A percentile compares a stretch with the other conserved stretches of the same genome.
phyloP scores from a whole-genome alignment of 345 rosid genomes.

The Brassica cretica region DNA sequence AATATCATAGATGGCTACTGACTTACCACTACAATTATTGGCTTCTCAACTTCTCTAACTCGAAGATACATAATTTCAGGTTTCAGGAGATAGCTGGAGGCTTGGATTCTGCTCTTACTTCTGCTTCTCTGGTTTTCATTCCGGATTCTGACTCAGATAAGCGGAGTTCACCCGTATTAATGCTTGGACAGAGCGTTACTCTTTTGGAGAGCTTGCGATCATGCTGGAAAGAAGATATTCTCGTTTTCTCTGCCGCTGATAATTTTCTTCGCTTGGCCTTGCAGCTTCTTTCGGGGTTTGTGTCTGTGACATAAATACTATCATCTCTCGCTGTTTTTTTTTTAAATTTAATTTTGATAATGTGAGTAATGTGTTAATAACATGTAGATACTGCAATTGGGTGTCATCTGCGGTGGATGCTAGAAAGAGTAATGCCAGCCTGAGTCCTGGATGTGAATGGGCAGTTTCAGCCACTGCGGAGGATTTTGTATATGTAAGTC shows the following conservation, averaged over 20 bases:
- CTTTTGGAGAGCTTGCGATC: constrained; percentile 82
- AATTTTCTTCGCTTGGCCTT: constrained; percentile 93
- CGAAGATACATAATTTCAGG: constrained; percentile 45
- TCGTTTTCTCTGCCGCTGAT: constrained; percentile 82
- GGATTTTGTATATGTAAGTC: constrained; percentile 79
- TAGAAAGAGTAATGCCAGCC: constrained; percentile 51
- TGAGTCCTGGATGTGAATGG: constrained; percentile 83
- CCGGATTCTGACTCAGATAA: constrained; percentile 52
- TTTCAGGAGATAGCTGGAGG: constrained; percentile 97
- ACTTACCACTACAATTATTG: background rate
- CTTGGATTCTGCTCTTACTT: constrained; percentile 72
- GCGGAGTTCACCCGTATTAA: constrained; percentile 43
- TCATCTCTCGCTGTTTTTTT: background rate
- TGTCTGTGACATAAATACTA: background rate
- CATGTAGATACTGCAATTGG: constrained; percentile 74
- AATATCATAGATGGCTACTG: constrained; percentile 13
- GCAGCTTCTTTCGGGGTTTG: constrained; percentile 90
- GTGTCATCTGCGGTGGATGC: constrained; percentile 76
- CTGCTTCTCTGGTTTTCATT: constrained; percentile 60
- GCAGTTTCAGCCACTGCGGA: constrained; percentile 71
- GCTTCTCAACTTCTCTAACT: constrained; percentile 20
- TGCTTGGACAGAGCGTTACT: constrained; percentile 70
- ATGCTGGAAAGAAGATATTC: constrained; percentile 96
- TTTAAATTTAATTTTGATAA: background rate
- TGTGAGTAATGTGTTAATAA: background rate